A percentile compares a stretch with the other conserved stretches of the same genome.
These are phyloP conservation scores for Ocimum tenuiflorum DNA, from an alignment of 257 asterid genomes.

Conservation along the genomic window DNA sequence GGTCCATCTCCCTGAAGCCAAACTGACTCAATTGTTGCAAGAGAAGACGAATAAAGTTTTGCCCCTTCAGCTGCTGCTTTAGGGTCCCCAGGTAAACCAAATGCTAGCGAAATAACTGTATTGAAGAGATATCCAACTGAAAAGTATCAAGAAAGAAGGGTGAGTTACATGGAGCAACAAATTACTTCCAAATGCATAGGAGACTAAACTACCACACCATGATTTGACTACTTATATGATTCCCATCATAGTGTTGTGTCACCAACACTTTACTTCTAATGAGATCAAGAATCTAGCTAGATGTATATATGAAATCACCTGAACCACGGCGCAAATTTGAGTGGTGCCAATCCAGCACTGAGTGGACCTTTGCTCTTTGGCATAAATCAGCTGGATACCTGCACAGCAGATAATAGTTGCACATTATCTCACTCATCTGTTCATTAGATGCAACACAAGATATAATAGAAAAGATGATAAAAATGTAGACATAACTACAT, in stretches of 20 bases:
- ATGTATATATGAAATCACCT: constrained; percentile 32
- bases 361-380: constrained; percentile 62
- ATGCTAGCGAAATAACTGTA: constrained; percentile 28
- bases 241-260: background rate
- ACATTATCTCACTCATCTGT: background rate
- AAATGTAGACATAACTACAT: background rate
- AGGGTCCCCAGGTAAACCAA: constrained; percentile 50
- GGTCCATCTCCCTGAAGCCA: constrained; percentile 65
- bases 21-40: constrained; percentile 43
- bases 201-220: background rate
- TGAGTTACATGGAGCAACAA: too few species aligned
- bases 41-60: constrained; percentile 45
- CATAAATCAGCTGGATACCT: constrained; percentile 82
- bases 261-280: background rate
- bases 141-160: constrained; percentile 8
- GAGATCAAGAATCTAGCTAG: background rate
- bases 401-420: constrained; percentile 2
- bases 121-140: constrained; percentile 48
- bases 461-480: background rate
- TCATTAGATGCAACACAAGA: background rate
- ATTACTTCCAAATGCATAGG: background rate
- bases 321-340: constrained; percentile 70
- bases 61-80: constrained; percentile 70
- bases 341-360: constrained; percentile 94
- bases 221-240: background rate